Conservation (phyloP, 352 stramenopile species). For the Phytophthora nicotianae region DNA sequence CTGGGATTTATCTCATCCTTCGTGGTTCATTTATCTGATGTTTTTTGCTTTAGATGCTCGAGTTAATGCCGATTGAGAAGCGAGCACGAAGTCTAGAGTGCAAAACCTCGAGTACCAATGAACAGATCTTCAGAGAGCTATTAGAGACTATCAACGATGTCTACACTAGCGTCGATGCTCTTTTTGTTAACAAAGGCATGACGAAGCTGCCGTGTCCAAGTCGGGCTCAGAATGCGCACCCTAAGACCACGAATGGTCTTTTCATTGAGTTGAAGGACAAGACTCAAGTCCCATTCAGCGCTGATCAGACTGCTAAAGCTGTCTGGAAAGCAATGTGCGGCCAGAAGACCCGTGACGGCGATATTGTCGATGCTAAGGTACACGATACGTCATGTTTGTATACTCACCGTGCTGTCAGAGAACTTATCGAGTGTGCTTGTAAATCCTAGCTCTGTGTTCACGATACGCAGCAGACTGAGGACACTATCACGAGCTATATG, state of each 20-base stretch:
- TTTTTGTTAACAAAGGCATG: slow-evolving; percentile 21
- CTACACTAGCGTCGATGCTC: slow-evolving; percentile 9
- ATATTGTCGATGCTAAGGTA: slow-evolving; percentile 24
- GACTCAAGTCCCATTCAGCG: slow-evolving; percentile 18
- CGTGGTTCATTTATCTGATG: not conserved
- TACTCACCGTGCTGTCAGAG: not conserved
- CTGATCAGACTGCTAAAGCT: not conserved
- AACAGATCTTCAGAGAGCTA: slow-evolving; percentile 14
- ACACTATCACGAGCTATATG: slow-evolving; percentile 8
- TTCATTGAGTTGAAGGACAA: slow-evolving; percentile 28
- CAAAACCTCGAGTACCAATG: not conserved
- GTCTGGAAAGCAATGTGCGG: slow-evolving; percentile 17
- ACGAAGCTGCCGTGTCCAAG: slow-evolving; percentile 9
- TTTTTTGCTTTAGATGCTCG: slow-evolving; percentile 23
- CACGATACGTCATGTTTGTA: not conserved
- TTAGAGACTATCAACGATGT: slow-evolving; percentile 6
- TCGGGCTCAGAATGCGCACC: not conserved
- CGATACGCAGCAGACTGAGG: slow-evolving; percentile 4
- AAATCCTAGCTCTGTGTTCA: slow-evolving; percentile 18
- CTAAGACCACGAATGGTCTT: slow-evolving; percentile 11
- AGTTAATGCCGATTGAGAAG: slow-evolving; percentile 20
- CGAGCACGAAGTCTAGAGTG: not conserved
- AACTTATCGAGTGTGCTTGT: not conserved
- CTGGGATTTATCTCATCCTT: no score
- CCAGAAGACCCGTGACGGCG: slow-evolving; percentile 11